Evolutionary conservation across 306 rosid species (phyloP), one percentile per base, ranked within the genome.

Genomic region (Pterocarpus macrocarpus): DNA sequence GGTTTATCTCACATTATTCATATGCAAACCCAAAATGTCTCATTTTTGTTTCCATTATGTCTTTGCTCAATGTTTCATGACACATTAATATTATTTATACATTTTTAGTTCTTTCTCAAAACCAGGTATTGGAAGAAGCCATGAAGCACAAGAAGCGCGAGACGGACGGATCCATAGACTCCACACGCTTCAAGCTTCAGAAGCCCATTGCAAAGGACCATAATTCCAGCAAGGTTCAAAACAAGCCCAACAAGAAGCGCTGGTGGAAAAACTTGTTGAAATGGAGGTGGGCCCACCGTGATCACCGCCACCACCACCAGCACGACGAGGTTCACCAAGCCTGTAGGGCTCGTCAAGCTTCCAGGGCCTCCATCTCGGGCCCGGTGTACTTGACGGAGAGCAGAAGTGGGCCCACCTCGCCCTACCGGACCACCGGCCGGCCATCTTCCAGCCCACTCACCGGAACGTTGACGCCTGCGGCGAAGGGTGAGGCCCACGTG

Each of bases 181-280:
- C 97, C 71, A 88, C 87, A 44, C 94, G 91, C 83, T 95, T 93
- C 89, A 95, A 93, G 92, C 97, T 91, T 76, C 93, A 90, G 59
- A 93, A 95, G 39, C 98, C 97, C 79, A 86, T 89, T 75, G 87
- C 89, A 14, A 93, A 89, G 35, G 97, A 92, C 17, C 97, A 91
- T 1, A 2, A 13, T 50, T 50, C 57, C 89, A 50, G 8, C 8
- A 0, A 84, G 86, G 34, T 33, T 2, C 75, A 92, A 85, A 13
- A 14, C 77, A 87, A 86, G 74, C 7, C 80, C n/a, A 49, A 49
- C n/a, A 94, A 86, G 86, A 88, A 87, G 83, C 87, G 89, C 0
- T 95, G 98, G 99, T 95, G 99, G 99, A 95, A 77, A 75, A 86
- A 22, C 14, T 91, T 91, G 88, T 93, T 95, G 91, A 91, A 91